Evolutionary conservation across 2,329 filamentous ascomycete species (phyloP).

Genomic region (Aspergillus calidoustus): DNA sequence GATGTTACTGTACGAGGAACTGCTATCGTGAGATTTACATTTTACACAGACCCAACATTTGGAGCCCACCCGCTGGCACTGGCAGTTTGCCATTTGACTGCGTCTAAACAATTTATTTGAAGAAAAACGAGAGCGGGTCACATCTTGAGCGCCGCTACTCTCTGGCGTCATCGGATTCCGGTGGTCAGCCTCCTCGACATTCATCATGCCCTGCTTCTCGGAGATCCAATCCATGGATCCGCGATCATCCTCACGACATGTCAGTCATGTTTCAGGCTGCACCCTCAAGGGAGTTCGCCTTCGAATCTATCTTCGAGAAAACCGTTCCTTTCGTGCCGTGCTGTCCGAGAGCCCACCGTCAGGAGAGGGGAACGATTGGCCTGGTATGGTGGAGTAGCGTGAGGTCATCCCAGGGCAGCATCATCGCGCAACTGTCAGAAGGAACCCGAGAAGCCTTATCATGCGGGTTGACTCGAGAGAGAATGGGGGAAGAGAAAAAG

Average conservation of each 20-base stretch:
- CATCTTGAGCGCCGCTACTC: neutral
- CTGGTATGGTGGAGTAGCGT: neutral
- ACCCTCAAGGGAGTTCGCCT: neutral
- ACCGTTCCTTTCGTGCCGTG: neutral
- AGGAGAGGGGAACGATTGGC: neutral
- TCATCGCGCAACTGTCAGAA: neutral
- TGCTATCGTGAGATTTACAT: neutral
- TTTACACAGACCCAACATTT: neutral
- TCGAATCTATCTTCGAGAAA: neutral
- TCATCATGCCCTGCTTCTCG: neutral
- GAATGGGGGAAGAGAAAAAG: neutral
- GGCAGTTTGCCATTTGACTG: neutral
- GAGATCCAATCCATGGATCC: neutral
- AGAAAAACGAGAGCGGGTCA: constrained; percentile 5
- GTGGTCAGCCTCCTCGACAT: neutral
- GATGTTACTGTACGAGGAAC: neutral
- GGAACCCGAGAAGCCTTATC: neutral
- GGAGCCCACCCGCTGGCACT: neutral
- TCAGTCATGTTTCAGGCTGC: neutral
- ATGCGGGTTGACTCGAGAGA: neutral
- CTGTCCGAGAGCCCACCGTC: neutral
- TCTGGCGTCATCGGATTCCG: constrained; percentile 8
- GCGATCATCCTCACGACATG: neutral
- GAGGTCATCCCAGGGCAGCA: constrained; percentile 10
- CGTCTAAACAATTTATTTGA: constrained; percentile 3